phyloP scores from a whole-genome alignment of 2,329 filamentous ascomycete genomes.

The Metarhizium robertsii region DNA sequence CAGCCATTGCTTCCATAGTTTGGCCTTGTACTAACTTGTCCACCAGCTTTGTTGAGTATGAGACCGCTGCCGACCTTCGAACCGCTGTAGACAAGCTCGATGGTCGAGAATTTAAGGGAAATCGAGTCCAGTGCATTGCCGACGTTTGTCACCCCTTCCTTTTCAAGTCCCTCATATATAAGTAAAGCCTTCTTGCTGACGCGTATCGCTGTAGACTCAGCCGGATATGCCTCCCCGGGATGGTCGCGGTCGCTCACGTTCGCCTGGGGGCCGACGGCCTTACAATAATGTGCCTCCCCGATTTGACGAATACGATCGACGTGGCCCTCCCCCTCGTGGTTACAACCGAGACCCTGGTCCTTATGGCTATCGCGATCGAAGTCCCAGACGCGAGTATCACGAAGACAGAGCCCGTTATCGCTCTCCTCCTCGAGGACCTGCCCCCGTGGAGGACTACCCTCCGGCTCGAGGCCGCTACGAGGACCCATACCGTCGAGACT shows the following conservation, averaged over 20 bases:
- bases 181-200: neutral
- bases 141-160: slow-evolving; percentile 56
- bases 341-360: slow-evolving; percentile 63
- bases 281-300: slow-evolving; percentile 45
- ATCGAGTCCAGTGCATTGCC: slow-evolving; percentile 72
- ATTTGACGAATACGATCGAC: slow-evolving; percentile 74
- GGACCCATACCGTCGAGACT: slow-evolving; percentile 66
- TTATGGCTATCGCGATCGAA: slow-evolving; percentile 80
- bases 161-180: neutral
- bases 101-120: slow-evolving; percentile 84
- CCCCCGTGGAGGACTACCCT: slow-evolving; percentile 65
- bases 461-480: slow-evolving; percentile 62
- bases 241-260: slow-evolving; percentile 65
- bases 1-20: slow-evolving; percentile 4
- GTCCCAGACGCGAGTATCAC: slow-evolving; percentile 80
- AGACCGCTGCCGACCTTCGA: slow-evolving; percentile 81
- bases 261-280: slow-evolving; percentile 49
- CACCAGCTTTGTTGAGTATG: slow-evolving; percentile 91
- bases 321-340: slow-evolving; percentile 52
- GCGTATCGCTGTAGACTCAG: slow-evolving; percentile 50
- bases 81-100: slow-evolving; percentile 93
- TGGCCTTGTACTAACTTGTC: neutral
- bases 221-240: slow-evolving; percentile 65
- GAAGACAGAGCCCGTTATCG: slow-evolving; percentile 73
- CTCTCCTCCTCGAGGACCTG: slow-evolving; percentile 60